Conservation (phyloP, 73 alveolate genomes). For the Tetrahymena borealis region DNA sequence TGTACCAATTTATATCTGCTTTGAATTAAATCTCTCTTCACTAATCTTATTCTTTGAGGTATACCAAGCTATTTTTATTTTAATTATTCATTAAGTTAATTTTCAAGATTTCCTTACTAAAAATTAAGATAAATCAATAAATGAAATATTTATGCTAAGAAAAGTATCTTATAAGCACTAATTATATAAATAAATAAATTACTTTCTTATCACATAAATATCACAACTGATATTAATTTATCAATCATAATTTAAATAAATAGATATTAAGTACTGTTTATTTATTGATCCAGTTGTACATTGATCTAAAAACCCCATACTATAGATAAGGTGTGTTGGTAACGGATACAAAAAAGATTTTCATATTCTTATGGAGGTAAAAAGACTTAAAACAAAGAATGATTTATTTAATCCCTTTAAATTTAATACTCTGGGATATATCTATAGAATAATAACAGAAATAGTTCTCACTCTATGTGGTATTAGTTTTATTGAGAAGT, state of each 20-base stretch:
- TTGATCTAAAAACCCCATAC: background rate
- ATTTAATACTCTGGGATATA: background rate
- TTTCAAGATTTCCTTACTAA: background rate
- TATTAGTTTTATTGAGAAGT: background rate
- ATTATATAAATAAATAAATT: no score
- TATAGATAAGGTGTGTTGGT: background rate
- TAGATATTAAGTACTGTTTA: background rate
- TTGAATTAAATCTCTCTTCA: background rate
- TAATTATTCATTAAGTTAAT: background rate
- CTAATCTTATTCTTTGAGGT: background rate
- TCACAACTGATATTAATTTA: no score
- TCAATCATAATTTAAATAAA: no score
- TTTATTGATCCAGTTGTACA: background rate
- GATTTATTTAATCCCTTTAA: background rate
- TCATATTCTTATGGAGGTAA: background rate
- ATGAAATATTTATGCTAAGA: no score
- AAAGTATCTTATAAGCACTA: no score
- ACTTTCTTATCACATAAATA: no score
- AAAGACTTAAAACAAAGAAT: background rate
- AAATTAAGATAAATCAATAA: background rate
- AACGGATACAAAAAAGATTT: background rate
- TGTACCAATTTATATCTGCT: background rate
- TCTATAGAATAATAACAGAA: background rate
- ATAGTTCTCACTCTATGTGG: background rate
- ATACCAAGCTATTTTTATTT: background rate